Conservation (phyloP, 345 rosid species). For the Schrenkiella parvula region DNA sequence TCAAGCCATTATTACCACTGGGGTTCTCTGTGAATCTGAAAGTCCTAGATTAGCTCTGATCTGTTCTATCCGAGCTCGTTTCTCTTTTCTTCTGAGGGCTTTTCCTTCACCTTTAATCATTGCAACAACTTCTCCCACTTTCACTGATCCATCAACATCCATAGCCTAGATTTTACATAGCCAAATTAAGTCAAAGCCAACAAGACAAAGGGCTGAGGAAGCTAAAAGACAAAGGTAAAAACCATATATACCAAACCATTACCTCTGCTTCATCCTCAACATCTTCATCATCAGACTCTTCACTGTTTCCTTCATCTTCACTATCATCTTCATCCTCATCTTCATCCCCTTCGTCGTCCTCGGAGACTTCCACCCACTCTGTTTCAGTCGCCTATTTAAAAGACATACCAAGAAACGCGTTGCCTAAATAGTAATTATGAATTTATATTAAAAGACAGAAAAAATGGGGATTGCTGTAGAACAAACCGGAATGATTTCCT, state of each 20-base stretch:
- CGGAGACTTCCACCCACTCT: slow-evolving; percentile 89
- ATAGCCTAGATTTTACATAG: slow-evolving; percentile 33
- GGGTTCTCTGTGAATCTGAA: slow-evolving; percentile 95
- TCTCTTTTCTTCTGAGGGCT: slow-evolving; percentile 79
- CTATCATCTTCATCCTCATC: slow-evolving; percentile 55
- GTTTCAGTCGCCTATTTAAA: slow-evolving; percentile 70
- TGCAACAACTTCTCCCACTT: slow-evolving; percentile 83
- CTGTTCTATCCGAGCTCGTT: slow-evolving; percentile 88
- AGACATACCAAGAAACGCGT: neutral
- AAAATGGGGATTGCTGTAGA: slow-evolving; percentile 17
- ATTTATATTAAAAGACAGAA: neutral
- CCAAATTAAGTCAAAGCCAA: slow-evolving; percentile 4
- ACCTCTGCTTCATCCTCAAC: slow-evolving; percentile 44
- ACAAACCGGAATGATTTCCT: slow-evolving; percentile 93
- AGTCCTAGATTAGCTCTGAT: slow-evolving; percentile 94
- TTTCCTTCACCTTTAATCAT: slow-evolving; percentile 82
- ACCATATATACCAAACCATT: neutral
- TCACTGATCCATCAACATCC: slow-evolving; percentile 44
- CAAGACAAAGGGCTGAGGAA: neutral
- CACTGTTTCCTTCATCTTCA: slow-evolving; percentile 49
- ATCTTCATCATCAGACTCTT: slow-evolving; percentile 46
- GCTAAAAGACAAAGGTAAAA: neutral
- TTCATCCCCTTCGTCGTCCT: slow-evolving; percentile 82
- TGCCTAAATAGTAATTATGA: neutral
- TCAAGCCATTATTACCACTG: slow-evolving; percentile 43